These are phyloP conservation scores for Pestalotiopsis sp. DNA, from an alignment of 2,329 filamentous ascomycete species.

Conservation along the genomic window DNA sequence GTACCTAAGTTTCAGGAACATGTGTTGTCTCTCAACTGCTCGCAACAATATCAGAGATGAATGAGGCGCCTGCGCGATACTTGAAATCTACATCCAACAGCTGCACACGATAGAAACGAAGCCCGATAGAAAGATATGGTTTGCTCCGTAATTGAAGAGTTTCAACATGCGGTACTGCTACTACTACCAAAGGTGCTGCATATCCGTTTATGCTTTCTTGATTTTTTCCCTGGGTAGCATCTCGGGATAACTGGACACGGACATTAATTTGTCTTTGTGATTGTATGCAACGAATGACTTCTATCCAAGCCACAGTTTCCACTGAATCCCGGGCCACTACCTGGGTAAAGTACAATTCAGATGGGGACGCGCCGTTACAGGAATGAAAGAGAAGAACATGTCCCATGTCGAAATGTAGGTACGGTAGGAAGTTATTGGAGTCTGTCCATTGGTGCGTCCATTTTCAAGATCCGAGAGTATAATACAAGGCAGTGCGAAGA, in stretches of 20 bases:
- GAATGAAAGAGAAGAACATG: neutral
- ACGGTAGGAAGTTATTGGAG: neutral
- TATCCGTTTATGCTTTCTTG: neutral
- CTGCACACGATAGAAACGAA: neutral
- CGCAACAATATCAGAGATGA: too few relatives aligned
- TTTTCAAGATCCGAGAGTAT: neutral
- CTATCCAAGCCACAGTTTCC: too few relatives aligned
- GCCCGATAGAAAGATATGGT: neutral
- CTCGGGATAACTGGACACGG: neutral
- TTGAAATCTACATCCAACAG: too few relatives aligned
- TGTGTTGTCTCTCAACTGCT: too few relatives aligned
- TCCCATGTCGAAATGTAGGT: too few relatives aligned
- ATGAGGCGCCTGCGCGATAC: too few relatives aligned
- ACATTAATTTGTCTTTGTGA: too few relatives aligned
- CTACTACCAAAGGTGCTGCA: neutral
- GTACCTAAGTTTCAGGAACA: too few relatives aligned
- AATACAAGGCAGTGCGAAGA: neutral
- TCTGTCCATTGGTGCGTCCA: neutral
- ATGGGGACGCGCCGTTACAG: neutral
- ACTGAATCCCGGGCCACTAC: too few relatives aligned
- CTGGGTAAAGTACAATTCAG: too few relatives aligned
- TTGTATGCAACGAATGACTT: too few relatives aligned
- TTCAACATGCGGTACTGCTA: neutral
- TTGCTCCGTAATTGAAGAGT: neutral
- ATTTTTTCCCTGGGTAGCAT: neutral